Evolutionary conservation across 805 yeast genomes (phyloP), one percentile per base, ranked within the genome.

Genomic region (Myxozyma melibiosi): DNA sequence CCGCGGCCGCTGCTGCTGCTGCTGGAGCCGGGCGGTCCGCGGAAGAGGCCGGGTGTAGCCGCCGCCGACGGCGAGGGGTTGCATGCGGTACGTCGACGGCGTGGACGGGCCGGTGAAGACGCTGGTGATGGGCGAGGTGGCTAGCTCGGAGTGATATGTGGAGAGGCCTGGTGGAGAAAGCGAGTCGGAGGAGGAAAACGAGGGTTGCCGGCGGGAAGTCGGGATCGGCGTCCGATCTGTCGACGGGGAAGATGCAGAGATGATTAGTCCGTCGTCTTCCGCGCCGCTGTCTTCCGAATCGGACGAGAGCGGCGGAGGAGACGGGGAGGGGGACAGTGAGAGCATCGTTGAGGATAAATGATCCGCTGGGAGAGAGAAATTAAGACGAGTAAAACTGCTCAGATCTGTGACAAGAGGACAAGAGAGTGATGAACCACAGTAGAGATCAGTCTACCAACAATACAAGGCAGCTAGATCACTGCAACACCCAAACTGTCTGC

Each of bases 61-160:
- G 14, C 56, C 61, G 11, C 56, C 56, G 18, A 25, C 52, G 3
- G 50, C 50, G 14, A 46, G 53, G 5, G 41, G 50, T 27, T 20
- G 48, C 22, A 11, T 16, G 16, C 45, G 55, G 14, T 35, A 27
- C 13, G 49, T 57, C 42, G 34, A 6, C 9, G 37, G 30, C 1
- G 46, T 28, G 9, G 55, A 13, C 22, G 41, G 58, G 3, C 45
- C 35, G 30, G 53, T 22, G 14, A 60, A 50, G 13, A 39, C 61
- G 24, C 61, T 54, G 2, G 64, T 58, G 44, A 60, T 57, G 7
- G 64, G 64, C 25, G 64, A 60, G 20, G 64, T 60, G 20, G 64
- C 64, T 2, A 60, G 55, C 39, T 60, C 64, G 27, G 64, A 62
- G 41, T 60, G 64, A 45, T 52, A 60, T 4, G 64, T 60, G 4